phyloP scores from a whole-genome alignment of 148 eudicot genomes.

The Heliamphora exappendiculata region DNA sequence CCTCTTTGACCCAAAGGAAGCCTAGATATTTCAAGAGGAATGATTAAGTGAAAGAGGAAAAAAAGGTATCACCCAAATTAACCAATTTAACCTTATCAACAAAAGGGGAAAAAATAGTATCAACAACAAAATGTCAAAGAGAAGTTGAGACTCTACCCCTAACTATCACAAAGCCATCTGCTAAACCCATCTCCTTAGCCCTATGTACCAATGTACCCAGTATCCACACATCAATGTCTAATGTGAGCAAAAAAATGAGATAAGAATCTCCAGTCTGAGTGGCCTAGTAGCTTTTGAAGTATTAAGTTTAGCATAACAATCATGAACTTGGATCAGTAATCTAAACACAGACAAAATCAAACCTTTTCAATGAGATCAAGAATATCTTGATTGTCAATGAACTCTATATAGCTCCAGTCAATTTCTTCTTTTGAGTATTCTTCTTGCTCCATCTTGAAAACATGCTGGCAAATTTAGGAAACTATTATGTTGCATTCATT shows the following conservation, averaged over 20 bases:
- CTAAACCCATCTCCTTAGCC: background rate
- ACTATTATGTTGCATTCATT: background rate
- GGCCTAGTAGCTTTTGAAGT: background rate
- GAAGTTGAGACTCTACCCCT: background rate
- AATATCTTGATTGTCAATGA: slow-evolving; percentile 88
- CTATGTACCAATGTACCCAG: background rate
- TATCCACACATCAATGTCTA: background rate
- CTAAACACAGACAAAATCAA: slow-evolving; percentile 1
- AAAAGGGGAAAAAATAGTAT: background rate
- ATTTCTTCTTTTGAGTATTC: slow-evolving; percentile 97
- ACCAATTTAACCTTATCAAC: background rate
- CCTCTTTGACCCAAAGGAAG: too few relatives aligned
- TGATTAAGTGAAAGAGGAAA: too few relatives aligned
- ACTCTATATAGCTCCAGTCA: slow-evolving; percentile 97
- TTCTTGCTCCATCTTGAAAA: slow-evolving; percentile 99
- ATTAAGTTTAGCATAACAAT: background rate
- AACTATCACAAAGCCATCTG: background rate
- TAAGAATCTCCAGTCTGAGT: background rate
- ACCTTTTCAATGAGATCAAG: slow-evolving; percentile 99
- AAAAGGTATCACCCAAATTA: too few relatives aligned
- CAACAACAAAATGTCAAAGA: background rate
- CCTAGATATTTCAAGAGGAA: too few relatives aligned
- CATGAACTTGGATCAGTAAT: background rate
- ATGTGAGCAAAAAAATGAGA: background rate
- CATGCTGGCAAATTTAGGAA: slow-evolving; percentile 56